phyloP scores from a whole-genome alignment of 2,329 filamentous ascomycete genomes.

The Albophoma yamanashiensis region DNA sequence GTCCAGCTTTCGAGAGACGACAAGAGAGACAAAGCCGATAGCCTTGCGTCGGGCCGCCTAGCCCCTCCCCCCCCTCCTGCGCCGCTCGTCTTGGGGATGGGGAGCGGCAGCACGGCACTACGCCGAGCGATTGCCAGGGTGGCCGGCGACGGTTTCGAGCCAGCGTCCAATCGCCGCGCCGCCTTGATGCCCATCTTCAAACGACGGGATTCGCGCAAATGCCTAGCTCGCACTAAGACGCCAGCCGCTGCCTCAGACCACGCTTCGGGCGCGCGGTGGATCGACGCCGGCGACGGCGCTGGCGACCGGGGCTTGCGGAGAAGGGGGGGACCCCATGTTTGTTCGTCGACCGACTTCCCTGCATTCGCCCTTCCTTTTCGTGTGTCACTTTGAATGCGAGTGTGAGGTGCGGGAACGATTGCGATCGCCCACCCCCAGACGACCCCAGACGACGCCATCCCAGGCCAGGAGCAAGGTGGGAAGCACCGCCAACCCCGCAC shows the following conservation, averaged over 20 bases:
- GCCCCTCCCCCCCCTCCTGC: not conserved
- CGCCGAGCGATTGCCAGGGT: not conserved
- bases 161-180: not conserved
- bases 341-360: not conserved
- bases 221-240: not conserved
- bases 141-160: not conserved
- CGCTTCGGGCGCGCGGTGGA: not conserved
- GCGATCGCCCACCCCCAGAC: conserved; percentile 20
- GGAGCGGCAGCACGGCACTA: not conserved
- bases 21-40: not conserved
- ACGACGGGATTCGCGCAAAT: not conserved
- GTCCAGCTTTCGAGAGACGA: not conserved
- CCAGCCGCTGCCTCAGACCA: not conserved
- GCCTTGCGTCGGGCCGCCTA: not conserved
- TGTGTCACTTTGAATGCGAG: not conserved
- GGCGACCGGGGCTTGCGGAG: not conserved
- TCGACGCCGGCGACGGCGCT: not conserved
- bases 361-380: not conserved
- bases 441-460: conserved; percentile 6
- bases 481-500: not conserved
- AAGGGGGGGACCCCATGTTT: not conserved
- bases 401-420: conserved; percentile 19
- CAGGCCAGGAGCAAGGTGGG: not conserved
- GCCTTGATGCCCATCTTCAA: not conserved
- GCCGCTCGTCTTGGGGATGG: not conserved